phyloP scores from a whole-genome alignment of 768 basidiomycete species.

The Rhodosporidiobolus sp. region DNA sequence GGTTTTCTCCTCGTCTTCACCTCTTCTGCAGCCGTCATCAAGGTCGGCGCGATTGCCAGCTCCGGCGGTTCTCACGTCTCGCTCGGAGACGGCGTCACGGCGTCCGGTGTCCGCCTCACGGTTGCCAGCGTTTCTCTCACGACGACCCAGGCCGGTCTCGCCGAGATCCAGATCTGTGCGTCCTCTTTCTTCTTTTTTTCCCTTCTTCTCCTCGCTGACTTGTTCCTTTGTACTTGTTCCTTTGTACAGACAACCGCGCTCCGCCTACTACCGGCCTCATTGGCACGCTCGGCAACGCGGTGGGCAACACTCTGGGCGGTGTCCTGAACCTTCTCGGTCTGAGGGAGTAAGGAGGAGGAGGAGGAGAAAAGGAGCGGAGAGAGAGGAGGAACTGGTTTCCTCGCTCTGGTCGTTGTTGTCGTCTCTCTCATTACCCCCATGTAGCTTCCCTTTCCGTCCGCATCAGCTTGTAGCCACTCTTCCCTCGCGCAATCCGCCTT shows the following conservation, averaged over 20 bases:
- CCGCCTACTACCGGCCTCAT: not conserved
- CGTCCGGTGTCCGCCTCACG: constrained; percentile 19
- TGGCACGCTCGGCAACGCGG: constrained; percentile 18
- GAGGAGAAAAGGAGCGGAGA: not conserved
- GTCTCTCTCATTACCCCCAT: not conserved
- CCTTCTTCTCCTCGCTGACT: too few relatives aligned
- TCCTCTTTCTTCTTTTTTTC: too few relatives aligned
- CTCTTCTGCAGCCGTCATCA: constrained; percentile 6
- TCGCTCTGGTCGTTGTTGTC: too few relatives aligned
- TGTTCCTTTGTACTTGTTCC: too few relatives aligned
- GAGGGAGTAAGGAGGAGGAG: not conserved
- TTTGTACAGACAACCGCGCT: constrained; percentile 24
- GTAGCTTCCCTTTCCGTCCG: not conserved
- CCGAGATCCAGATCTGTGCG: constrained; percentile 35
- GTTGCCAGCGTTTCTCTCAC: not conserved
- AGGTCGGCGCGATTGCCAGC: constrained; percentile 10
- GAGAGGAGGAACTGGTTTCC: too few relatives aligned
- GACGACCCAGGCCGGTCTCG: constrained; percentile 19
- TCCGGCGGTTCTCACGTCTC: constrained; percentile 20
- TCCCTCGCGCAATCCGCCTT: constrained; percentile 1
- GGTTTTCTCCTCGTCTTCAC: too few relatives aligned
- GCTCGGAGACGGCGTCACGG: constrained; percentile 16
- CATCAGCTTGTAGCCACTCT: not conserved
- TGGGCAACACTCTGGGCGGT: constrained; percentile 1
- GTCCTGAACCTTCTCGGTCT: constrained; percentile 10